phyloP scores from a whole-genome alignment of 1,284 basidiomycete species.

The Polyporus tsugae region DNA sequence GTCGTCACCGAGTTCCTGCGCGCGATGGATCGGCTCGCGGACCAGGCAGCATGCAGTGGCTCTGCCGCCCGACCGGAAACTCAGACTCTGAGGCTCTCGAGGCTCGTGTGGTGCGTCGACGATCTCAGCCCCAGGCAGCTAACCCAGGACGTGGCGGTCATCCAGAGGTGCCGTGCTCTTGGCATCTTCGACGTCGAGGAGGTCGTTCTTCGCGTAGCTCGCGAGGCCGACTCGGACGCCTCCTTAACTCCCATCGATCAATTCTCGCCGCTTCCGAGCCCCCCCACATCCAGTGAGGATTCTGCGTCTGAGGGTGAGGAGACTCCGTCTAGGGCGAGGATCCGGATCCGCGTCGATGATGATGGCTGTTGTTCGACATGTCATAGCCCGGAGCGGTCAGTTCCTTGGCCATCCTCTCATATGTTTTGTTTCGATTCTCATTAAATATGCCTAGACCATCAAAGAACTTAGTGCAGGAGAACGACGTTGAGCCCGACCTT shows the following conservation, averaged over 20 bases:
- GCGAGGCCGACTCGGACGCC: background rate
- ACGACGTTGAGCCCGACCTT: background rate
- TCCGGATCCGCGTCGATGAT: background rate
- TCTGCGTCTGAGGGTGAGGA: background rate
- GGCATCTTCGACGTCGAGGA: background rate
- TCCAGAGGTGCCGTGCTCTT: background rate
- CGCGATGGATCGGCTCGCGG: background rate
- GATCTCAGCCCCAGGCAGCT: background rate
- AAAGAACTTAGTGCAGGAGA: background rate
- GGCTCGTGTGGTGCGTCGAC: background rate
- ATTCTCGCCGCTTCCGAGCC: background rate
- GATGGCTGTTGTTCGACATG: background rate
- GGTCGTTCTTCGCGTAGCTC: background rate
- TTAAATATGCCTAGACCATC: background rate
- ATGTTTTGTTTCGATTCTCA: background rate
- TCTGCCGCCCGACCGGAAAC: background rate
- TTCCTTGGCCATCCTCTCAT: background rate
- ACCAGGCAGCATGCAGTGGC: background rate
- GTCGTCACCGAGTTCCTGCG: background rate
- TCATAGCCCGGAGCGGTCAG: background rate
- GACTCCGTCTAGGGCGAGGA: background rate
- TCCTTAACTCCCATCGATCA: background rate
- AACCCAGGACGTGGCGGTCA: background rate
- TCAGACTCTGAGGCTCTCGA: background rate
- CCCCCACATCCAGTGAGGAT: background rate